phyloP scores from a whole-genome alignment of 108 stramenopile species.

The Cyclotella distinguenda region DNA sequence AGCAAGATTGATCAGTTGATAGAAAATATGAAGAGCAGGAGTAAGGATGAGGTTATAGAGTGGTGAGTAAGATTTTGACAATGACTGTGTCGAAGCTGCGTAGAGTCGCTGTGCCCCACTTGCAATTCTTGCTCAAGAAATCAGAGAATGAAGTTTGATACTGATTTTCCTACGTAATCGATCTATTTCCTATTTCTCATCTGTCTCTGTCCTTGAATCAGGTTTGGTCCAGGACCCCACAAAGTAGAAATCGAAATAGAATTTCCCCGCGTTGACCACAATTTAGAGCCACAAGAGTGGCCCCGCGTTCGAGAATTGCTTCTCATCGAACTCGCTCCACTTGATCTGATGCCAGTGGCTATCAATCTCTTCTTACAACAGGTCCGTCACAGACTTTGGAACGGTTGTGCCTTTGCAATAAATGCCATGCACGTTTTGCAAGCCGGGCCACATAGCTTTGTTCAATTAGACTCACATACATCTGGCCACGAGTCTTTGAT shows the following conservation, averaged over 20 bases:
- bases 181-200: constrained; percentile 1
- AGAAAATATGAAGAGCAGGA: constrained; percentile 36
- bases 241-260: constrained; percentile 51
- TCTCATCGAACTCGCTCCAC: constrained; percentile 67
- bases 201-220: not conserved
- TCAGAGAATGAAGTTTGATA: not conserved
- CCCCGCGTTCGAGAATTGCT: constrained; percentile 23
- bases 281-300: constrained; percentile 24
- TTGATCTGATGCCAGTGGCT: constrained; percentile 78
- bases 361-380: constrained; percentile 83
- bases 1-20: constrained; percentile 51
- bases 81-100: not conserved
- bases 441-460: not conserved
- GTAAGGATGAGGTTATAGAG: constrained; percentile 55
- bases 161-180: not conserved
- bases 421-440: constrained; percentile 14
- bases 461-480: constrained; percentile 39
- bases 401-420: constrained; percentile 44
- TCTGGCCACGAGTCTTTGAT: constrained; percentile 48
- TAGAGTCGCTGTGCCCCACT: not conserved
- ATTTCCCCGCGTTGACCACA: constrained; percentile 20
- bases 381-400: constrained; percentile 80
- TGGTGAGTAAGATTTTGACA: constrained; percentile 39
- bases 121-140: not conserved
- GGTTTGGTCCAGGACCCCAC: constrained; percentile 55